Conservation (phyloP, 2,329 filamentous ascomycete species). For the Penicillium sp. region DNA sequence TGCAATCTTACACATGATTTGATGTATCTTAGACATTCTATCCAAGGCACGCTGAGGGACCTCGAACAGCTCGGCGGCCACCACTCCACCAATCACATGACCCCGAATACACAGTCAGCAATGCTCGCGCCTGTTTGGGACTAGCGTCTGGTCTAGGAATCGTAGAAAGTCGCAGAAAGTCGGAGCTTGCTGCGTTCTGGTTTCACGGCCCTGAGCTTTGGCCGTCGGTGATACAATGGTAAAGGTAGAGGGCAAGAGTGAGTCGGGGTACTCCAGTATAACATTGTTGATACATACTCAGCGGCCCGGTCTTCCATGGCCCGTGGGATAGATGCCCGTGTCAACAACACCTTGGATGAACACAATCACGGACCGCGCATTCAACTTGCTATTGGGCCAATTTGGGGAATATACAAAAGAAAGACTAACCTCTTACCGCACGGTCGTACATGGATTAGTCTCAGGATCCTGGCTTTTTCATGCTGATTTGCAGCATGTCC, state of each 20-base stretch:
- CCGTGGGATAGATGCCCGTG: not conserved
- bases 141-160: conserved; percentile 11
- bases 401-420: not conserved
- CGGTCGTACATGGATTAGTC: conserved; percentile 12
- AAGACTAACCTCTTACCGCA: conserved; percentile 19
- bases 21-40: conserved; percentile 9
- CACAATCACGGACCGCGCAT: conserved; percentile 14
- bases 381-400: conserved; percentile 11
- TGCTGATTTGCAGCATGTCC: conserved; percentile 10
- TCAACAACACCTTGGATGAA: not conserved
- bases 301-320: not conserved
- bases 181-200: not conserved
- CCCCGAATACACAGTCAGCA: conserved; percentile 3
- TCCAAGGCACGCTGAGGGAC: not conserved
- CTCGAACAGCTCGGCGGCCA: conserved; percentile 1
- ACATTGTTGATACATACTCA: too few relatives aligned
- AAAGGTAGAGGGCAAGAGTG: not conserved
- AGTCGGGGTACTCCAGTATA: not conserved
- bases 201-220: conserved; percentile 2
- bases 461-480: not conserved
- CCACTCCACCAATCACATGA: conserved; percentile 22
- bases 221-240: not conserved
- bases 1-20: accelerated
- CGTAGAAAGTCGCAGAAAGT: conserved; percentile 23
- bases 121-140: not conserved